phyloP scores from a whole-genome alignment of 2,329 filamentous ascomycete genomes.

The Hypomyces rosellus region DNA sequence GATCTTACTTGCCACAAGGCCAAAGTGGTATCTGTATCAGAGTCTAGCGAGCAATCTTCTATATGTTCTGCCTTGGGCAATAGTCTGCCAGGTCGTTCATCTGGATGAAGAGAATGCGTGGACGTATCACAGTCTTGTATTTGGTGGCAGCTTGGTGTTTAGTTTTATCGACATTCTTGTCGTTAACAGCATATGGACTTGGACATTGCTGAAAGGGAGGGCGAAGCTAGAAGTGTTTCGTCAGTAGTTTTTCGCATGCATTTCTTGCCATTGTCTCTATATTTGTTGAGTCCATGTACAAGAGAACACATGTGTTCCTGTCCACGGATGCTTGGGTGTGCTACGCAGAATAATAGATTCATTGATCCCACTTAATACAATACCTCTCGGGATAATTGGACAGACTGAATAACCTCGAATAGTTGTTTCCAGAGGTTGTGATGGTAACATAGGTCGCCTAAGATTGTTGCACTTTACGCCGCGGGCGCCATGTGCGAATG shows the following conservation, averaged over 20 bases:
- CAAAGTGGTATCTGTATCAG: conserved; percentile 63
- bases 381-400: too few species aligned
- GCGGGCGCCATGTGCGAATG: too few species aligned
- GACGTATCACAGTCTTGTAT: conserved; percentile 61
- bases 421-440: too few species aligned
- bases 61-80: conserved; percentile 66
- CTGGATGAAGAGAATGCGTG: conserved; percentile 52
- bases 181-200: conserved; percentile 46
- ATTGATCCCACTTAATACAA: too few species aligned
- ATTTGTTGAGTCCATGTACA: too few species aligned
- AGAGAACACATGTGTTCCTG: too few species aligned
- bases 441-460: too few species aligned
- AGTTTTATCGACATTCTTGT: conserved; percentile 53
- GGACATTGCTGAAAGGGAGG: conserved; percentile 40
- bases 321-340: too few species aligned
- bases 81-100: conserved; percentile 47
- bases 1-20: conserved; percentile 56
- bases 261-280: too few species aligned
- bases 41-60: conserved; percentile 59
- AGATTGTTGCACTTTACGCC: too few species aligned
- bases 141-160: conserved; percentile 63
- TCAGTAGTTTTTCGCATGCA: conserved; percentile 6
- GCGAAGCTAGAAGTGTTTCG: conserved; percentile 33
- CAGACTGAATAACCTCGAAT: too few species aligned
- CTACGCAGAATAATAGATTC: too few species aligned